phyloP scores from a whole-genome alignment of 1,284 basidiomycete genomes.

The Heimioporus retisporus region DNA sequence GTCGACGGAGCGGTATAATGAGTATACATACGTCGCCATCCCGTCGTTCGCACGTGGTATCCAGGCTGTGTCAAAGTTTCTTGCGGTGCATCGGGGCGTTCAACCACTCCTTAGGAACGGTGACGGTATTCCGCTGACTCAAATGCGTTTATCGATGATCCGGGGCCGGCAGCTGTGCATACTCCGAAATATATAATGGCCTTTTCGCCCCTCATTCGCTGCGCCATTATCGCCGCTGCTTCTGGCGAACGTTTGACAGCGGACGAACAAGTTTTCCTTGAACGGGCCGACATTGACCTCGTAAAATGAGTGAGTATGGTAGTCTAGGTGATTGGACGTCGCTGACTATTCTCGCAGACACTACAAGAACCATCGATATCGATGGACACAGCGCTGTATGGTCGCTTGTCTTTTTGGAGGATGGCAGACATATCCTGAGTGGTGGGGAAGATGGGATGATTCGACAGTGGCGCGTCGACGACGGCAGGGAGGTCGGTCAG shows the following conservation, averaged over 20 bases:
- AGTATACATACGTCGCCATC: not conserved
- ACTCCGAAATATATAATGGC: conserved; percentile 8
- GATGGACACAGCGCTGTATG: conserved; percentile 1
- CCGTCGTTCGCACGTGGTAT: not conserved
- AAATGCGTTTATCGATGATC: conserved; percentile 1
- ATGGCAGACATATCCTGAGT: conserved; percentile 14
- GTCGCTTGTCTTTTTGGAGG: conserved; percentile 13
- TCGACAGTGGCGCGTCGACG: conserved; percentile 11
- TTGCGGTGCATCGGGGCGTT: not conserved
- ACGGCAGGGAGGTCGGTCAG: conserved; percentile 10
- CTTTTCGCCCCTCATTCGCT: conserved; percentile 1
- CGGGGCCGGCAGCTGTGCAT: conserved; percentile 4
- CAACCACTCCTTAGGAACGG: not conserved
- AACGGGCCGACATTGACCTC: not conserved
- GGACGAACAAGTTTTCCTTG: not conserved
- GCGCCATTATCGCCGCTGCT: conserved; percentile 3
- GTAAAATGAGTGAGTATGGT: conserved; percentile 11
- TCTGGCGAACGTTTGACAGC: not conserved
- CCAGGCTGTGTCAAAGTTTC: not conserved
- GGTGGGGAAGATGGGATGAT: conserved; percentile 13
- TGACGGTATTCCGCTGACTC: conserved; percentile 11
- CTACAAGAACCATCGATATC: conserved; percentile 9
- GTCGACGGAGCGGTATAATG: not conserved
- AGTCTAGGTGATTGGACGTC: not conserved
- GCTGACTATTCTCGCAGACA: conserved; percentile 3